A percentile compares a stretch with the other conserved stretches of the same genome.
phyloP scores from a whole-genome alignment of 1,284 basidiomycete genomes.

The Hemileia vastatrix region DNA sequence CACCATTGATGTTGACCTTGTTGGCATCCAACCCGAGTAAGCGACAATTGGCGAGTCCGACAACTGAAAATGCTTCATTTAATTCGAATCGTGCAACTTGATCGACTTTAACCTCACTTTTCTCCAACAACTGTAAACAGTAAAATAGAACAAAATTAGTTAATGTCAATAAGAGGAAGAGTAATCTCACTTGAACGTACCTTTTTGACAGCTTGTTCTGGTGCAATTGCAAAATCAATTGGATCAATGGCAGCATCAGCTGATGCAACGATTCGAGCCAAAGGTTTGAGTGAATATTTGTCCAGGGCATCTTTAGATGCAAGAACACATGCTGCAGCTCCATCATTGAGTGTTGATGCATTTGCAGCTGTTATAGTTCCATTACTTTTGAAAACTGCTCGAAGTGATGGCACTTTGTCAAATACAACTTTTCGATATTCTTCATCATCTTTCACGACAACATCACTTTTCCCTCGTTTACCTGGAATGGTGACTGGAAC shows the following conservation, averaged over 20 bases:
- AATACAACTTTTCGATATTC: constrained; percentile 61
- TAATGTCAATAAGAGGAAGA: too few relatives aligned
- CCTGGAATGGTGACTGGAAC: constrained; percentile 75
- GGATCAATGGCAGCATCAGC: constrained; percentile 94
- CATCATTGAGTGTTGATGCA: constrained; percentile 47
- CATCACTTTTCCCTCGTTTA: constrained; percentile 77
- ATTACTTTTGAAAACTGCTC: constrained; percentile 46
- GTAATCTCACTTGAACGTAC: too few relatives aligned
- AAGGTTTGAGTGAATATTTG: constrained; percentile 41
- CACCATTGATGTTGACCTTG: constrained; percentile 72
- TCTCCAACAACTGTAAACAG: constrained; percentile 82
- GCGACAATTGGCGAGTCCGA: constrained; percentile 45
- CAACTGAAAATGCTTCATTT: constrained; percentile 56
- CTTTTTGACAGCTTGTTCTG: constrained; percentile 77
- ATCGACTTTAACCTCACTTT: constrained; percentile 67
- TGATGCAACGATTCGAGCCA: constrained; percentile 56
- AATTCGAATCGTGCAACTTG: constrained; percentile 91
- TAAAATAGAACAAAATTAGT: too few relatives aligned
- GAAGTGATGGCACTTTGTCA: constrained; percentile 45
- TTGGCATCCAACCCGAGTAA: constrained; percentile 53
- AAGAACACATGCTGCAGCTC: constrained; percentile 46
- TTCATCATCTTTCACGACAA: constrained; percentile 82
- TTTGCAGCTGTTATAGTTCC: constrained; percentile 48
- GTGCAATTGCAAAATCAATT: constrained; percentile 92
- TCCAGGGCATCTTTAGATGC: constrained; percentile 39